These are phyloP conservation scores for Lichtheimia corymbifera DNA, from an alignment of 371 early-diverging fungal species.

Conservation along the genomic window DNA sequence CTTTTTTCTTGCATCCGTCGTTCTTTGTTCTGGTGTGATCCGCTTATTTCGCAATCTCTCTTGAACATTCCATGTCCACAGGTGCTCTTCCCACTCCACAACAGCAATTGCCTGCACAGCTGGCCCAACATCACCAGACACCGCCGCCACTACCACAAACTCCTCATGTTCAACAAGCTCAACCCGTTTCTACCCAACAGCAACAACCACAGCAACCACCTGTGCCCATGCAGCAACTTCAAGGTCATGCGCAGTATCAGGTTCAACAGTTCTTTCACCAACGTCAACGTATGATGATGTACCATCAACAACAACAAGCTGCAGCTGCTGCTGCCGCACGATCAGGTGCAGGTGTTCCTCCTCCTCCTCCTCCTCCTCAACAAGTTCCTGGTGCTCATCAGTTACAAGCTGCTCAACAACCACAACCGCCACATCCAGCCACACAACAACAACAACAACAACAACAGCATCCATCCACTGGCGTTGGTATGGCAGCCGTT, in stretches of 20 bases:
- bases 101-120: constrained; percentile 6
- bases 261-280: constrained; percentile 1
- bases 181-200: not conserved
- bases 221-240: constrained; percentile 3
- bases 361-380: not conserved
- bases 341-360: not conserved
- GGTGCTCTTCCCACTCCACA: constrained; percentile 14
- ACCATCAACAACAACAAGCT: constrained; percentile 6
- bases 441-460: not conserved
- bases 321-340: constrained; percentile 9
- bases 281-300: not conserved
- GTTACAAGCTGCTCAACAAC: too few relatives aligned
- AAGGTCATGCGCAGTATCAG: constrained; percentile 4
- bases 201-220: not conserved
- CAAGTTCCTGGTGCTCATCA: not conserved
- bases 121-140: constrained; percentile 2
- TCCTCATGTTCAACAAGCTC: constrained; percentile 4
- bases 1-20: not conserved
- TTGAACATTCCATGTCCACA: constrained; percentile 10
- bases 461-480: not conserved
- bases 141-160: constrained; percentile 2
- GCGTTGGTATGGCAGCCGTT: not conserved
- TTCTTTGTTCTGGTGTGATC: constrained; percentile 2
- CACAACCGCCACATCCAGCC: too few relatives aligned
- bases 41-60: too few relatives aligned